Evolutionary conservation across 257 asterid genomes (phyloP), one percentile per base, ranked within the genome.

Genomic region (Nicotiana sylvestris): DNA sequence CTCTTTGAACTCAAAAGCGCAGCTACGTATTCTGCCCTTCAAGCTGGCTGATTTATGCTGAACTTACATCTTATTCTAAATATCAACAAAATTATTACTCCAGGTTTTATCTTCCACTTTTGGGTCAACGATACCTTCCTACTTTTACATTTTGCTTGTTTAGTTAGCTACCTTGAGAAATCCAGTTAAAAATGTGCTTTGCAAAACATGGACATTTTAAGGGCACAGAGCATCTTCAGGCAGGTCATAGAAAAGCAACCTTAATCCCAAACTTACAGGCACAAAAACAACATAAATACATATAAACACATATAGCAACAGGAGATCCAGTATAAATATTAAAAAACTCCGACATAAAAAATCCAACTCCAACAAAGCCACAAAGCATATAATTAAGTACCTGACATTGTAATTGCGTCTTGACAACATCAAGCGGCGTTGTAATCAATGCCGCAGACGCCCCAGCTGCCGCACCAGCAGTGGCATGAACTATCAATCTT

Each of bases 351-450:
- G 4, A 49, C 56, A 49, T 0, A 74, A 46, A 4, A 74, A 27
- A 15, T 13, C 5, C 4, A 27, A 15, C 64, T 74, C 9, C 64
- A 13, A 72, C 8, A 72, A 72, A 72, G 79, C 37, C 37, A 76
- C 4, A 51, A 8, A 78, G 43, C 76, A 77, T n/a, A 53, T 43
- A 60, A 62, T 13, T n/a, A 39, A 55, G 66, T 89, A 96, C 98
- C 99, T 96, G 98, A 87, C 99, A 96, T 84, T 96, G 99, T 35
- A 96, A 90, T 83, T 94, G 98, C 49, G 99, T 96, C 91, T 96
- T 96, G 69, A 93, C 97, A 53, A 96, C 99, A 88, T 96, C 99
- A 84, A 96, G 90, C 2, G 98, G 99, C 3, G 98, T 96, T 25
- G 99, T 96, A 82, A 92, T 76, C 10, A 87, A 91, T 2, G 98